Conservation (phyloP, 2,329 filamentous ascomycete species). For the Beauveria australis region DNA sequence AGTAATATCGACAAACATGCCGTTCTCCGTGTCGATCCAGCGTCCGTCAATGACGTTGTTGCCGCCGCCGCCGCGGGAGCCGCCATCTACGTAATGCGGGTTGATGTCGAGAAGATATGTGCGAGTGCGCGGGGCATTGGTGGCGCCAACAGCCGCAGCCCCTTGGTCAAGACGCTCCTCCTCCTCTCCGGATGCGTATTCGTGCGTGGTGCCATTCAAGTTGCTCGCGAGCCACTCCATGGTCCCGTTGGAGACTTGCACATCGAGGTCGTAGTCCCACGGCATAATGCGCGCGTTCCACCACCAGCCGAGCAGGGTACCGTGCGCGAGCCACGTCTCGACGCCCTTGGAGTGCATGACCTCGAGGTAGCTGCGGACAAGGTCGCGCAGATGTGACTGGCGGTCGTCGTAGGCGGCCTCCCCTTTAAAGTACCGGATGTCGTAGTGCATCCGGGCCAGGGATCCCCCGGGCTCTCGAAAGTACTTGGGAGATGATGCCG, state of each 20-base stretch:
- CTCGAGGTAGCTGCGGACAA: conserved; percentile 66
- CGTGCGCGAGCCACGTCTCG: conserved; percentile 83
- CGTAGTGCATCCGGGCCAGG: conserved; percentile 62
- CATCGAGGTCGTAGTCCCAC: conserved; percentile 80
- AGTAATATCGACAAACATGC: conserved; percentile 79
- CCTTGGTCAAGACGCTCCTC: neutral
- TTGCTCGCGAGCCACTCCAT: conserved; percentile 55
- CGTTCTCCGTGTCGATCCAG: conserved; percentile 70
- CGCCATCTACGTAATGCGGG: conserved; percentile 50
- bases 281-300: conserved; percentile 74
- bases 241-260: conserved; percentile 63
- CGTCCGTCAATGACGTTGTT: conserved; percentile 76
- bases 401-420: conserved; percentile 60
- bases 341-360: conserved; percentile 56
- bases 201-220: conserved; percentile 61
- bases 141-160: conserved; percentile 30
- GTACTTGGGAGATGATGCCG: conserved; percentile 39
- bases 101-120: conserved; percentile 71
- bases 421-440: conserved; percentile 58
- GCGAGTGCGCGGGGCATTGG: conserved; percentile 20
- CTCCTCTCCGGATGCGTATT: conserved; percentile 29
- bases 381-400: conserved; percentile 55
- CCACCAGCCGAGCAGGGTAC: conserved; percentile 80
- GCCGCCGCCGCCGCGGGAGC: conserved; percentile 36
- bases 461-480: conserved; percentile 57